phyloP scores from a whole-genome alignment of 2,329 filamentous ascomycete species.

The Aspergillus texensis region DNA sequence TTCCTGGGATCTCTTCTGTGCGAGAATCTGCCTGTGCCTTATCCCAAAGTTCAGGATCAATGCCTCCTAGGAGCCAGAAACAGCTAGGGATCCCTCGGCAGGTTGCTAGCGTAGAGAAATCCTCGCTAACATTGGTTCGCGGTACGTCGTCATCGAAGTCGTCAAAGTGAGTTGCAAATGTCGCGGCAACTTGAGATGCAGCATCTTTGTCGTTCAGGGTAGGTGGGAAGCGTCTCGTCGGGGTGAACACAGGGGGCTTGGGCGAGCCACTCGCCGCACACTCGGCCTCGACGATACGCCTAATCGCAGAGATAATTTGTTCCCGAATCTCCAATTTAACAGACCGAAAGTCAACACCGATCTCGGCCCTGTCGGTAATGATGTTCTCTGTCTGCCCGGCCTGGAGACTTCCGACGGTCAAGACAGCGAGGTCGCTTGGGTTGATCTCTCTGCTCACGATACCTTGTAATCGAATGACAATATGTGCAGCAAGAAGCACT shows the following conservation, averaged over 20 bases:
- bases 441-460: conserved; percentile 60
- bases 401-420: conserved; percentile 62
- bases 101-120: conserved; percentile 60
- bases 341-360: conserved; percentile 59
- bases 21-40: conserved; percentile 48
- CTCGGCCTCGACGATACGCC: conserved; percentile 61
- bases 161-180: conserved; percentile 54
- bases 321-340: conserved; percentile 50
- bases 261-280: conserved; percentile 54
- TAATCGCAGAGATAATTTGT: conserved; percentile 51
- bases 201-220: conserved; percentile 54
- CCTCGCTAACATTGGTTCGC: conserved; percentile 52
- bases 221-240: conserved; percentile 55
- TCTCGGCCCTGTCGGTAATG: conserved; percentile 57
- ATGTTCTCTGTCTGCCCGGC: conserved; percentile 64
- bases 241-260: conserved; percentile 50
- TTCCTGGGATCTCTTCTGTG: conserved; percentile 56
- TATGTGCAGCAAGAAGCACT: conserved; percentile 58
- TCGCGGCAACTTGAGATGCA: conserved; percentile 47
- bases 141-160: conserved; percentile 36
- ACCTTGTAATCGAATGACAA: conserved; percentile 61
- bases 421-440: conserved; percentile 56
- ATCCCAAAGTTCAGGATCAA: conserved; percentile 55
- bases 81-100: conserved; percentile 52
- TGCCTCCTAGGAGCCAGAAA: conserved; percentile 62